These are phyloP conservation scores for Xylariaceae sp. DNA, from an alignment of 2,329 filamentous ascomycete species.

Conservation along the genomic window DNA sequence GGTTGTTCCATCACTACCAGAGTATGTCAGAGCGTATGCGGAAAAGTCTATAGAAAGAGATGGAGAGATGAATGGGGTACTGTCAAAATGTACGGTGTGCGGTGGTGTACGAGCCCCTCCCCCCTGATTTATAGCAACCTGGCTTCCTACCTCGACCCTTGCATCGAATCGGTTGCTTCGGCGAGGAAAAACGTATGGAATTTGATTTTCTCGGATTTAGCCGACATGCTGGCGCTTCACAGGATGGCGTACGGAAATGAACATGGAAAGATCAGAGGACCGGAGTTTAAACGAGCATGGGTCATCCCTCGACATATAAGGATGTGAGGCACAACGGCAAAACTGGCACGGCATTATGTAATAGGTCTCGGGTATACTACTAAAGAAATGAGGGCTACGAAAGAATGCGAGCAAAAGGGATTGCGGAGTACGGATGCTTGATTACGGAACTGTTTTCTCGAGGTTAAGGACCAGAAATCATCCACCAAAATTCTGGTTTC, in stretches of 20 bases:
- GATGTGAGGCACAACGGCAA: constrained; percentile 24
- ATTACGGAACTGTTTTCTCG: constrained; percentile 24
- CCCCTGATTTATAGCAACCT: constrained; percentile 14
- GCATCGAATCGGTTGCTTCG: constrained; percentile 21
- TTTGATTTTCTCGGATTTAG: constrained; percentile 19
- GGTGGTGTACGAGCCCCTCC: constrained; percentile 8
- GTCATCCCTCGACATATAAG: constrained; percentile 12
- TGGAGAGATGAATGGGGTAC: constrained; percentile 1
- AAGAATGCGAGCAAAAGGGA: constrained; percentile 19
- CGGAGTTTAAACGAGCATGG: constrained; percentile 21
- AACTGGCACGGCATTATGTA: constrained; percentile 21
- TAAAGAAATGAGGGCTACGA: constrained; percentile 26
- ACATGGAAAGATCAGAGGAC: constrained; percentile 17
- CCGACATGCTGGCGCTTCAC: constrained; percentile 16
- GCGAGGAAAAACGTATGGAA: constrained; percentile 28
- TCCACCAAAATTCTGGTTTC: constrained; percentile 9
- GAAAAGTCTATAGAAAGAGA: not conserved
- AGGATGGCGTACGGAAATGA: constrained; percentile 26
- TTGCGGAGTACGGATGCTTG: constrained; percentile 26
- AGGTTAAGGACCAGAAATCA: constrained; percentile 14
- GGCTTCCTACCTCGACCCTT: constrained; percentile 18
- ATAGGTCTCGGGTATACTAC: constrained; percentile 28
- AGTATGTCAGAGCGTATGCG: constrained; percentile 2
- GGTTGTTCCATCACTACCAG: not conserved
- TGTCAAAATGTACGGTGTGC: constrained; percentile 11